phyloP scores from a whole-genome alignment of 768 basidiomycete genomes.

The Sarcomyxa edulis region DNA sequence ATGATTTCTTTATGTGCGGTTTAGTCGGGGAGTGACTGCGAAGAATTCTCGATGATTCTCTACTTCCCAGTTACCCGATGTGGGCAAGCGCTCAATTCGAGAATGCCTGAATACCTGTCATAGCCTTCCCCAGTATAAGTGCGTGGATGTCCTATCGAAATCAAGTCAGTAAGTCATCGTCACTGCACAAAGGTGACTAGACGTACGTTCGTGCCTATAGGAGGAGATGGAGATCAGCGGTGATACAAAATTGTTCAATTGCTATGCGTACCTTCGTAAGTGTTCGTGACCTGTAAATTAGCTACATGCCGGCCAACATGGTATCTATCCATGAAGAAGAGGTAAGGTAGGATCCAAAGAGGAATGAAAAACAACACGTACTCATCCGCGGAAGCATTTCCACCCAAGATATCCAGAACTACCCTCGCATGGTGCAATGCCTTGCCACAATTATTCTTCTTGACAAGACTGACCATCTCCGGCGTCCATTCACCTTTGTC shows the following conservation, averaged over 20 bases:
- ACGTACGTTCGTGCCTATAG: slow-evolving; percentile 55
- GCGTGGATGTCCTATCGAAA: slow-evolving; percentile 73
- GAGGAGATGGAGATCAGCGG: slow-evolving; percentile 1
- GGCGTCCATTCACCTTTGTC: slow-evolving; percentile 68
- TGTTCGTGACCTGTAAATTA: slow-evolving; percentile 94
- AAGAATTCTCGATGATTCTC: no score
- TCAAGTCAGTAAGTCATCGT: slow-evolving; percentile 10
- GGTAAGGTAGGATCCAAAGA: background rate
- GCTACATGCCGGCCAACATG: slow-evolving; percentile 93
- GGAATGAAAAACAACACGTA: slow-evolving; percentile 32
- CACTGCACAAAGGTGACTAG: background rate
- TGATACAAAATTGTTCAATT: background rate
- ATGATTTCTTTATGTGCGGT: no score
- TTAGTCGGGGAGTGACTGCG: no score
- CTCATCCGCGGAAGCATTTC: slow-evolving; percentile 93
- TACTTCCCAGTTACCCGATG: no score
- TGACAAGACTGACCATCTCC: slow-evolving; percentile 94
- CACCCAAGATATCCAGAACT: slow-evolving; percentile 87
- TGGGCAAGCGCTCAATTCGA: no score
- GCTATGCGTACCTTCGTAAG: slow-evolving; percentile 71
- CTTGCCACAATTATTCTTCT: slow-evolving; percentile 95
- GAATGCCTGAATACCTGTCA: slow-evolving; percentile 88
- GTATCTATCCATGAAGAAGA: slow-evolving; percentile 52
- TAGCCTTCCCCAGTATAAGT: slow-evolving; percentile 90
- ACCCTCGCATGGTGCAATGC: slow-evolving; percentile 78